Base-by-base conservation (phyloP, 768 basidiomycete species). In the Cubamyces sp. region DNA sequence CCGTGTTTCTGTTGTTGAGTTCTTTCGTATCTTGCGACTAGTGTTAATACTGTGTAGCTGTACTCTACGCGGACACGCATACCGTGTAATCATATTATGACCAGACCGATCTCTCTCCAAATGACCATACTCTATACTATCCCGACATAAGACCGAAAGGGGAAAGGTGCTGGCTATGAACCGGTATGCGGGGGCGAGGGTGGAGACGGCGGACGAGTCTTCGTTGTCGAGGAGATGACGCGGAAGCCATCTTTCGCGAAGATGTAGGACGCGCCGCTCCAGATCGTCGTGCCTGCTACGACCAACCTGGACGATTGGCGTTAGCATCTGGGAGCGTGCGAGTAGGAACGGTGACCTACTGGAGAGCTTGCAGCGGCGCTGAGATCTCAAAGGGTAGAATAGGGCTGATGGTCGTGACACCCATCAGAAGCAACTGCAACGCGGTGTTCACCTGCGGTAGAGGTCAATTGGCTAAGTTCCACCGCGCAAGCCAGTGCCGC, bases 381-480 rank as follows among this genome's bases (percentile, higher is more conserved):
- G 75, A 70, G 5, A 92, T 73, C 28, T 89, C 84, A 6, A 77
- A 70, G 0, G 91, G 85, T 4, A 92, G 74, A 34, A 98, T 79
- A 0, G 96, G 96, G 49, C 86, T 87, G 59, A 96, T 78, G 0
- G 95, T 96, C 4, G 94, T 96, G 0, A 79, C 74, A 2, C 94
- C 96, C 92, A 99, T 97, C 18, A 99, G 79, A 7, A 90, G 74
- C 14, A 99, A 85, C 73, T 99, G 96, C 5, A 98, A 82, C 7
- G 88, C 88, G 0, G 96, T 99, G 72, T 99, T 99, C 62, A 93
- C 81, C 92, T 97, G 66, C 16, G 21, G n/a, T 1, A 30, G 11
- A 25, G 23, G 41, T 59, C 19, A 51, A 49, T 28, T 30, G 34
- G 6, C 21, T 26, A n/a, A 37, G 14, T 30, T 18, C 5, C 25